Conservation (phyloP, 2,329 filamentous ascomycete genomes). For the Metarhizium sp. region DNA sequence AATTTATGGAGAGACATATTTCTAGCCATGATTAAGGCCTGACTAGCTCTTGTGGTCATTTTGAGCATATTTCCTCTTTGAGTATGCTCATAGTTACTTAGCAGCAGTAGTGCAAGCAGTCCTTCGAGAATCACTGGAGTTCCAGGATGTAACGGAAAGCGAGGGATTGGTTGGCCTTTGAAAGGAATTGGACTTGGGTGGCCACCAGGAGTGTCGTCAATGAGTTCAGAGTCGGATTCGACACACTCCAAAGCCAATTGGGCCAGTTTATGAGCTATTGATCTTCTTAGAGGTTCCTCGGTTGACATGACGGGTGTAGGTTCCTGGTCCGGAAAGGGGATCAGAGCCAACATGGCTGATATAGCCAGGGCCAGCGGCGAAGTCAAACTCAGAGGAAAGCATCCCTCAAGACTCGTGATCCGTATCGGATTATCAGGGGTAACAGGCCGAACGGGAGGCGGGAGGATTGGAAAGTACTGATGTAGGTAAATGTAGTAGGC, state of each 20-base stretch:
- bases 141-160: not conserved
- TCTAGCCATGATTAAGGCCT: constrained; percentile 1
- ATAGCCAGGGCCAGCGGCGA: not conserved
- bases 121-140: not conserved
- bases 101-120: not conserved
- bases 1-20: not conserved
- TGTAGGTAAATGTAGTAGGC: constrained; percentile 3
- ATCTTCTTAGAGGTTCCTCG: not conserved
- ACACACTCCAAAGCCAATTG: not conserved
- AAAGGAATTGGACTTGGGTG: not conserved
- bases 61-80: constrained; percentile 3
- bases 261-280: not conserved
- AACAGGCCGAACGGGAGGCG: not conserved
- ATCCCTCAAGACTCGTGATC: not conserved
- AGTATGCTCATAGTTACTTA: constrained; percentile 4
- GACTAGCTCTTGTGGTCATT: constrained; percentile 2
- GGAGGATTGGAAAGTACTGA: constrained; percentile 2
- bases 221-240: not conserved
- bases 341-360: not conserved
- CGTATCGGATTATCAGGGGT: not conserved
- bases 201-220: not conserved
- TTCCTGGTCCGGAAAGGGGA: not conserved
- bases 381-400: not conserved
- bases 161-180: not conserved
- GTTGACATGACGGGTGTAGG: not conserved